Conservation (phyloP, 371 early-diverging fungal species). For the Batrachochytrium dendrobatidis region DNA sequence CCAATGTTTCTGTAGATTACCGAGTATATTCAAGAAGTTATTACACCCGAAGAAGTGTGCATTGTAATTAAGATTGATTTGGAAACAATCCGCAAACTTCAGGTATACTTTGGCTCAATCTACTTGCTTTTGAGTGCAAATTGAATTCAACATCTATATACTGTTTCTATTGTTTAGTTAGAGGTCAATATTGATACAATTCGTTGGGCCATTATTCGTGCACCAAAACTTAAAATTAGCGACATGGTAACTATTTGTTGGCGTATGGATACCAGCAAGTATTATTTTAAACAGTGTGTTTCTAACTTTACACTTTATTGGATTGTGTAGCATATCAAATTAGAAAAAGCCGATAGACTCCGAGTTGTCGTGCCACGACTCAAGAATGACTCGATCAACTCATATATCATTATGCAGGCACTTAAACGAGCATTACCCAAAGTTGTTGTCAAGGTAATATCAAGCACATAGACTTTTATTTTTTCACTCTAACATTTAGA, state of each 20-base stretch:
- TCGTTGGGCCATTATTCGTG: conserved; percentile 59
- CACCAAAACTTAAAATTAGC: conserved; percentile 80
- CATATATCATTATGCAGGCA: conserved; percentile 51
- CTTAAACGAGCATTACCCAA: conserved; percentile 78
- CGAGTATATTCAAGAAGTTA: conserved; percentile 87
- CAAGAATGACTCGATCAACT: conserved; percentile 31
- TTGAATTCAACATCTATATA: background rate
- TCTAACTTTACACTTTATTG: too few relatives aligned
- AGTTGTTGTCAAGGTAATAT: conserved; percentile 60
- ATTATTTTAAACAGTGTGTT: too few relatives aligned
- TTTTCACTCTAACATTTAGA: background rate
- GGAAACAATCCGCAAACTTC: conserved; percentile 65
- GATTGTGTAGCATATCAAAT: conserved; percentile 56
- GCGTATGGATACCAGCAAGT: too few relatives aligned
- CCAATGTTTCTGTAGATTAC: conserved; percentile 45
- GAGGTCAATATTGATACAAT: conserved; percentile 75
- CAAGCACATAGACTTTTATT: background rate
- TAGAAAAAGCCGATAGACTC: conserved; percentile 64
- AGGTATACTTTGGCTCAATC: conserved; percentile 32
- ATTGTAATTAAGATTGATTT: conserved; percentile 75
- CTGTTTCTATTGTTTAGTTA: conserved; percentile 39
- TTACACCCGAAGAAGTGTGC: conserved; percentile 64
- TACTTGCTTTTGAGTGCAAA: background rate
- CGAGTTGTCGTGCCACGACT: conserved; percentile 67
- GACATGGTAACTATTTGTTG: conserved; percentile 39